phyloP scores from a whole-genome alignment of 2,329 filamentous ascomycete genomes.

The Polychaeton citri region DNA sequence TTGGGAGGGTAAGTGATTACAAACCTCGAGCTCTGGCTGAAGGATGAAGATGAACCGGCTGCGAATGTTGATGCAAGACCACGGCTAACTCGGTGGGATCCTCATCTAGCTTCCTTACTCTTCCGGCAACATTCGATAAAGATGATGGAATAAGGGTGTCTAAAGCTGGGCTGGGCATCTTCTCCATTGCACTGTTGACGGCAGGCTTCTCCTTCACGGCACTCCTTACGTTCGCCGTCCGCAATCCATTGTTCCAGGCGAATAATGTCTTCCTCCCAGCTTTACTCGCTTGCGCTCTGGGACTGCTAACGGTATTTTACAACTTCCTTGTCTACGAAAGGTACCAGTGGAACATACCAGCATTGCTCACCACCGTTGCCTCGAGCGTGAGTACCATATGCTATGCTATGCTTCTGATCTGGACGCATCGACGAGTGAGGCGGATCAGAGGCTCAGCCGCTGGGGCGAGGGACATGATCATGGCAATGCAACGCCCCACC shows the following conservation, averaged over 20 bases:
- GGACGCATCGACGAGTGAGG: slow-evolving; percentile 27
- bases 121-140: slow-evolving; percentile 33
- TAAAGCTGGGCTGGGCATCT: slow-evolving; percentile 27
- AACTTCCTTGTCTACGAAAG: slow-evolving; percentile 29
- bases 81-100: slow-evolving; percentile 9
- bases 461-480: background rate
- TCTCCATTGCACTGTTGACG: slow-evolving; percentile 33
- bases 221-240: slow-evolving; percentile 34
- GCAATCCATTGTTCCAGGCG: slow-evolving; percentile 32
- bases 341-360: slow-evolving; percentile 30
- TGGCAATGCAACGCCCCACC: background rate
- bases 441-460: slow-evolving; percentile 12
- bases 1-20: slow-evolving; percentile 30
- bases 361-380: slow-evolving; percentile 29
- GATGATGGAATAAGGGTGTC: slow-evolving; percentile 26
- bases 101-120: slow-evolving; percentile 31
- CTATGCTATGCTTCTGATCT: slow-evolving; percentile 30
- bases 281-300: slow-evolving; percentile 31
- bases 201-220: slow-evolving; percentile 36
- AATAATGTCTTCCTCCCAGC: slow-evolving; percentile 34
- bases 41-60: slow-evolving; percentile 6
- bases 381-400: slow-evolving; percentile 26
- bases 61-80: background rate
- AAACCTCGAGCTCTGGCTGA: background rate
- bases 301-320: slow-evolving; percentile 35